Conservation (phyloP, 2,329 filamentous ascomycete species). For the Trichophyton verrucosum region DNA sequence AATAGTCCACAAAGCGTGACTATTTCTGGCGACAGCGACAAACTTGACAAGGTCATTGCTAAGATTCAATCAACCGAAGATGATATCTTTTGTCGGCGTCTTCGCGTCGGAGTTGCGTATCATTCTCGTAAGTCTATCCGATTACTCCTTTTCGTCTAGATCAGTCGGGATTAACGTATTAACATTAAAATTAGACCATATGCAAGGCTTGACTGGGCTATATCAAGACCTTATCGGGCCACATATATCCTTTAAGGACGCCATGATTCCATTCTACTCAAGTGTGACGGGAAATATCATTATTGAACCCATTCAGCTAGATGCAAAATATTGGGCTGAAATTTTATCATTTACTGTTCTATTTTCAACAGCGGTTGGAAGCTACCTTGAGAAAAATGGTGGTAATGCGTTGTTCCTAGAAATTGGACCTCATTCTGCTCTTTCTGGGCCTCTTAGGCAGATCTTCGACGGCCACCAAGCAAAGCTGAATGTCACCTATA, state of each 20-base stretch:
- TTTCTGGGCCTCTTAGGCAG: constrained; percentile 13
- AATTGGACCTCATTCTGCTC: constrained; percentile 15
- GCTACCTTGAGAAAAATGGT: background rate
- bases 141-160: background rate
- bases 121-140: constrained; percentile 12
- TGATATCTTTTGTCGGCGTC: constrained; percentile 9
- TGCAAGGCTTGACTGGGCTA: constrained; percentile 13
- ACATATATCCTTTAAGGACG: background rate
- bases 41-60: constrained; percentile 10
- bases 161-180: background rate
- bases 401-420: constrained; percentile 9
- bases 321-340: background rate
- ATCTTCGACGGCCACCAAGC: constrained; percentile 1
- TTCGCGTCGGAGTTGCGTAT: constrained; percentile 22
- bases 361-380: background rate
- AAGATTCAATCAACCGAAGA: background rate
- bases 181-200: constrained; percentile 10
- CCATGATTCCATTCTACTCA: background rate
- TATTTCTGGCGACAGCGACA: constrained; percentile 26
- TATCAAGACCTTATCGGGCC: constrained; percentile 11
- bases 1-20: constrained; percentile 29
- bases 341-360: constrained; percentile 5
- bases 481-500: background rate
- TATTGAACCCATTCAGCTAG: background rate
- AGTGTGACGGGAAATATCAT: background rate